Evolutionary conservation across 2,329 filamentous ascomycete genomes (phyloP), one percentile per base, ranked within the genome.

Genomic region (Gnomoniopsis smithogilvyi): DNA sequence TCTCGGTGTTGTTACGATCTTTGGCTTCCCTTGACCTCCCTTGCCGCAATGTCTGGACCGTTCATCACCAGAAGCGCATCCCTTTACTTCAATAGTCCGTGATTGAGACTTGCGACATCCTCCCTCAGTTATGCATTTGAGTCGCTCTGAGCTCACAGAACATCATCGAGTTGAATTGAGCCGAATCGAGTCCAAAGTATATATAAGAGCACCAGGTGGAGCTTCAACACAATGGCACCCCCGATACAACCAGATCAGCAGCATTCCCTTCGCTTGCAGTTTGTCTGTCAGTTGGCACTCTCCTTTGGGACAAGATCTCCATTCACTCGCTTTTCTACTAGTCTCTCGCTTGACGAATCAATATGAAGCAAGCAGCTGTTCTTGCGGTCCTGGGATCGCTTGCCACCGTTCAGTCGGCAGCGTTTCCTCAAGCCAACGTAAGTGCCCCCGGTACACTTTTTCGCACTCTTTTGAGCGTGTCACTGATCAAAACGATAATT

Each of bases 1-100:
- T 47, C 43, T 54, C 17, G 41, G 43, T 34, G 19, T 26, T 50
- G 45, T 21, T 49, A 22, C 46, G 21, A 49, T 30, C 4, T 21
- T 22, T 8, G 8, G 17, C 50, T 54, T 62, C 60, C 60, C 60
- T 62, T 60, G 59, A 30, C 26, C 26, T 30, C 26, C 26, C 26
- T 30, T 30, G 26, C 26, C 26, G 26, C 26, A 47, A n/a, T 14
- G 36, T 26, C 34, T 15, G 41, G 22, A 52, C 49, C 51, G 36
- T 33, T 50, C 48, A 41, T 46, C 33, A 36, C 19, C 26, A 45
- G 10, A 33, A 51, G 48, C 50, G 45, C 52, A 45, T 51, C 56
- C 59, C 59, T 56, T 54, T 17, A n/a, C 45, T 59, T 48, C 36
- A 45, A 41, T 47, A 49, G 19, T 46, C 49, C 33, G n/a, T n/a